Conservation (phyloP, 2,329 filamentous ascomycete species). For the Ceratocystis cacaofunesta region DNA sequence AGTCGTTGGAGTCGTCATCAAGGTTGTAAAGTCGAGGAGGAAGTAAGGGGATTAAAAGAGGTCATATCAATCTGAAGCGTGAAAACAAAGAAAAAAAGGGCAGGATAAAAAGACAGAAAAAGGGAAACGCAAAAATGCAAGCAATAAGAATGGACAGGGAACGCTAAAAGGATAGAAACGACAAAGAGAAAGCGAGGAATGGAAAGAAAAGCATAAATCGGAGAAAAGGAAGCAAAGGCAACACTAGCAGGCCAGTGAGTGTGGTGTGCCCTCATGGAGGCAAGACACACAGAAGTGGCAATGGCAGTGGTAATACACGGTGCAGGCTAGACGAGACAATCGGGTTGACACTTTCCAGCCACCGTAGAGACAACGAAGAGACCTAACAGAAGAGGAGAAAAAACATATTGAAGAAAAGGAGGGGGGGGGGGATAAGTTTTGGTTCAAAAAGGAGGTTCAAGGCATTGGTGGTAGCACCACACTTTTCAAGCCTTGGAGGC, state of each 20-base stretch:
- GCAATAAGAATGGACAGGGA: neutral
- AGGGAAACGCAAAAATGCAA: neutral
- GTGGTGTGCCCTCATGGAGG: neutral
- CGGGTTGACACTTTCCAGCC: slow-evolving; percentile 3
- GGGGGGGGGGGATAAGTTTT: neutral
- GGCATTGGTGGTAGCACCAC: neutral
- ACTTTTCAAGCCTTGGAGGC: slow-evolving; percentile 10
- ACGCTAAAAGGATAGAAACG: neutral
- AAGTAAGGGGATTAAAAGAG: neutral
- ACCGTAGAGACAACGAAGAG: slow-evolving; percentile 4
- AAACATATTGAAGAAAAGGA: slow-evolving; percentile 1
- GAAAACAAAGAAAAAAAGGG: slow-evolving; percentile 17
- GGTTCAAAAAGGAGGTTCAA: slow-evolving; percentile 7
- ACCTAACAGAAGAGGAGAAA: slow-evolving; percentile 12
- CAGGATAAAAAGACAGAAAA: neutral
- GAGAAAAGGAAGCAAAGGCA: no score
- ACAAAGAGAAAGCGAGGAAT: neutral
- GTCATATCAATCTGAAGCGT: slow-evolving; percentile 5
- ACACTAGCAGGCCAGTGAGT: neutral
- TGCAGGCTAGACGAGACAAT: slow-evolving; percentile 1
- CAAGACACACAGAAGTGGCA: neutral
- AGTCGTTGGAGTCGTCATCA: slow-evolving; percentile 3
- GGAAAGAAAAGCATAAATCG: neutral
- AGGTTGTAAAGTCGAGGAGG: slow-evolving; percentile 1
- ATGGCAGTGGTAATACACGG: neutral